Base-by-base conservation (phyloP, 441 rosid species). In the Syzygium syzygioides region DNA sequence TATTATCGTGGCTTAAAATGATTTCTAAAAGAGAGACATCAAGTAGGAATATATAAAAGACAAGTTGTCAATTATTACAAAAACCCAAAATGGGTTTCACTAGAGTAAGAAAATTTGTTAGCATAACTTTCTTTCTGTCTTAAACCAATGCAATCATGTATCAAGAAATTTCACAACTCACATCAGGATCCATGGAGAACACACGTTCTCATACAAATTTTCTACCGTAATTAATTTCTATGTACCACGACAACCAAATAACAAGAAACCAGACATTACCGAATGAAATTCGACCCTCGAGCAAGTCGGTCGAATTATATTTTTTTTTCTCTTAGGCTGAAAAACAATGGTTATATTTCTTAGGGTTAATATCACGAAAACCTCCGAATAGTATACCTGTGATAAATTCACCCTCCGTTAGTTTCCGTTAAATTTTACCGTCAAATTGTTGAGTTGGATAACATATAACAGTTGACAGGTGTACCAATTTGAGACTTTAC, bases 221-320 rank as follows among this genome's bases (percentile, higher is more conserved):
- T 60, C 1, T 14, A 60, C 18, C n/a, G 66, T 6, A 14, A 60
- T 28, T 60, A 60, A 28, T 60, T 60, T 60, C 14, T 28, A 13
- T 13, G 3, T 60, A 60, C 30, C 2, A 60, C 14, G 13, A 12
- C 0, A 60, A 26, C 66, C 32, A 60, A 7, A n/a, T 13, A n/a
- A 28, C 66, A 2, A 59, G 64, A 28, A 59, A 59, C 0, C 14
- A 2, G 6, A 1, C 14, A 60, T 59, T 59, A 6, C 12, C 64
- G 1, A 1, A 60, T 60, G 66, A 28, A 13, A 60, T 60, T 60
- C 66, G 0, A 13, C 17, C 0, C 66, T 60, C 6, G 6, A 28
- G 14, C 28, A 60, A 26, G 32, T 60, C 0, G 0, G 18, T 0
- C 13, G 6, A 60, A 28, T 60, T 60, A 60, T 45, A 45, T 45